Percentiles rank a stretch among this genome's conserved stretches.
phyloP scores from a whole-genome alignment of 2,329 filamentous ascomycete species.

The Aspergillus clavatus region DNA sequence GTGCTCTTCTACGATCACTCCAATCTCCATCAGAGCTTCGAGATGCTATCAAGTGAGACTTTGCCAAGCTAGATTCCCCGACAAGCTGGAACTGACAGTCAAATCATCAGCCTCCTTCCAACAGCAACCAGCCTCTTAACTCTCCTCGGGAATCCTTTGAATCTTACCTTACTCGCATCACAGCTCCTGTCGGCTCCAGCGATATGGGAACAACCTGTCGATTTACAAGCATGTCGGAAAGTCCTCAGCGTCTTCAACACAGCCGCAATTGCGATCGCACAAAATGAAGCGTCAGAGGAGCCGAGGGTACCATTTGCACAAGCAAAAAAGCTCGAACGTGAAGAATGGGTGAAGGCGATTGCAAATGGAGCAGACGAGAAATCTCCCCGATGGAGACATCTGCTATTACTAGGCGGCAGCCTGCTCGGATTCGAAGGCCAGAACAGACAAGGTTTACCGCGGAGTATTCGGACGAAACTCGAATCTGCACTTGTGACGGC shows the following conservation, averaged over 20 bases:
- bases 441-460: slow-evolving; percentile 59
- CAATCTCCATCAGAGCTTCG: slow-evolving; percentile 55
- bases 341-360: slow-evolving; percentile 57
- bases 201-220: slow-evolving; percentile 53
- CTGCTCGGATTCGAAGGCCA: slow-evolving; percentile 69
- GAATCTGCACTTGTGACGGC: slow-evolving; percentile 70
- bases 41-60: slow-evolving; percentile 54
- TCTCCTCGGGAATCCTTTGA: slow-evolving; percentile 56
- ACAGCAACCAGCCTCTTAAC: slow-evolving; percentile 45
- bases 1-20: slow-evolving; percentile 56
- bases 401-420: slow-evolving; percentile 73
- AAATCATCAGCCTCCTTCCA: slow-evolving; percentile 46
- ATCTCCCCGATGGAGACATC: slow-evolving; percentile 72
- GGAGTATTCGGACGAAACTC: slow-evolving; percentile 60
- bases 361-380: slow-evolving; percentile 57
- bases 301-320: slow-evolving; percentile 31
- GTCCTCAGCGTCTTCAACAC: slow-evolving; percentile 60
- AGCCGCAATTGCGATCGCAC: slow-evolving; percentile 51
- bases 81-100: slow-evolving; percentile 9
- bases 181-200: slow-evolving; percentile 56
- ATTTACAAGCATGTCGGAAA: slow-evolving; percentile 51
- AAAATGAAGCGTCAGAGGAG: slow-evolving; percentile 41
- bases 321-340: slow-evolving; percentile 50
- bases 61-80: not conserved
- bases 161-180: slow-evolving; percentile 56